Evolutionary conservation across 2,329 filamentous ascomycete species (phyloP).

Genomic region (Fusarium palustre): DNA sequence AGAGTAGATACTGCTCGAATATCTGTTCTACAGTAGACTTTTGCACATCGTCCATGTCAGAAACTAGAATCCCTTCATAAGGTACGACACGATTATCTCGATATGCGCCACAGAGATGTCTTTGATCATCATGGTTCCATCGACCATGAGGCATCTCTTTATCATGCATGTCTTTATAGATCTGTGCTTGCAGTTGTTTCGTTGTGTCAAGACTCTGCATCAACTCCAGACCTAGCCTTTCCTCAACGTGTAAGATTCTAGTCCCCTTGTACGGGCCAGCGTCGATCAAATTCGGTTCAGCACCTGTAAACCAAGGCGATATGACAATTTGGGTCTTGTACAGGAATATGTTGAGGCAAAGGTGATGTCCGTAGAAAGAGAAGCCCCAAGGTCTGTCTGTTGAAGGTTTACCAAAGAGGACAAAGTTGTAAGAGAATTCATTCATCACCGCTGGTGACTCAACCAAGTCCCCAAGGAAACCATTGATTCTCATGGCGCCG

Average conservation of each 20-base stretch:
- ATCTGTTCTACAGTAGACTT: neutral
- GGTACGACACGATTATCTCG: constrained; percentile 82
- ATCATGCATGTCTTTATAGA: constrained; percentile 59
- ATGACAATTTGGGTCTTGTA: constrained; percentile 73
- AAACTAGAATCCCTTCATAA: constrained; percentile 74
- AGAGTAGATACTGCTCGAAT: constrained; percentile 70
- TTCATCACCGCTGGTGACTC: constrained; percentile 73
- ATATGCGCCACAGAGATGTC: constrained; percentile 81
- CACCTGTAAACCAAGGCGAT: constrained; percentile 82
- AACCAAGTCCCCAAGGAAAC: constrained; percentile 78
- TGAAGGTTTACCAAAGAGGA: constrained; percentile 74
- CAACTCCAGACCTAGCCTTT: constrained; percentile 68
- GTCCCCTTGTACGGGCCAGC: constrained; percentile 71
- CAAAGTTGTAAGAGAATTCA: constrained; percentile 81
- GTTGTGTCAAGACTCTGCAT: constrained; percentile 75
- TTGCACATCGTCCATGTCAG: constrained; percentile 42
- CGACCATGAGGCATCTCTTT: constrained; percentile 71
- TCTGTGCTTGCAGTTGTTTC: constrained; percentile 48
- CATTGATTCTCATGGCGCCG: constrained; percentile 78
- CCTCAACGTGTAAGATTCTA: constrained; percentile 73
- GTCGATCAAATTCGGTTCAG: constrained; percentile 82
- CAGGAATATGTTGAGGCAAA: constrained; percentile 78
- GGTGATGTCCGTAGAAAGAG: constrained; percentile 81
- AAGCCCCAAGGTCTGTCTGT: constrained; percentile 73
- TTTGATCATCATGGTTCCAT: constrained; percentile 85